Evolutionary conservation across 2,329 filamentous ascomycete genomes (phyloP).

Genomic region (Aspergillus sp.): DNA sequence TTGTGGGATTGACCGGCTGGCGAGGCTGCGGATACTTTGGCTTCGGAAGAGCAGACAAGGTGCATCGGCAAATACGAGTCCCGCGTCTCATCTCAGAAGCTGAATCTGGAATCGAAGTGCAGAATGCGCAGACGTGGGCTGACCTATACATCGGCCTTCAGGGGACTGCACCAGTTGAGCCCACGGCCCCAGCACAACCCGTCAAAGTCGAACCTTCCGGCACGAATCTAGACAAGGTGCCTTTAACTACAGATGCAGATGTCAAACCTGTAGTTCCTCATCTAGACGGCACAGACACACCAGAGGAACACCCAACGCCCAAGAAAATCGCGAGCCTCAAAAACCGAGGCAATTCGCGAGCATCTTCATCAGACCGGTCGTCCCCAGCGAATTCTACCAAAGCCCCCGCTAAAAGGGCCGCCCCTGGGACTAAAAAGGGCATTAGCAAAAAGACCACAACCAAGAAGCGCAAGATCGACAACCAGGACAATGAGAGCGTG

Average conservation of each 20-base stretch:
- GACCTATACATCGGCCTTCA: conserved; percentile 36
- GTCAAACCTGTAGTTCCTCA: conserved; percentile 23
- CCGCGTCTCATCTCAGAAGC: conserved; percentile 18
- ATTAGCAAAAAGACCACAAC: conserved; percentile 36
- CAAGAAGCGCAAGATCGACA: conserved; percentile 45
- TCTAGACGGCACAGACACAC: conserved; percentile 24
- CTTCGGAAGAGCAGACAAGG: conserved; percentile 29
- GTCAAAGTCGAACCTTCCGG: conserved; percentile 37
- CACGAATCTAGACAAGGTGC: conserved; percentile 30
- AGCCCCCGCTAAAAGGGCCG: conserved; percentile 34
- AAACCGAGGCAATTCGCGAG: conserved; percentile 34
- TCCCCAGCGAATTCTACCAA: conserved; percentile 41
- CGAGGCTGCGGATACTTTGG: conserved; percentile 42
- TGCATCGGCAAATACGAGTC: conserved; percentile 35
- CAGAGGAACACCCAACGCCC: conserved; percentile 35
- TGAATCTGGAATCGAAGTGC: neutral
- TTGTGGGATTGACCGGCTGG: conserved; percentile 43
- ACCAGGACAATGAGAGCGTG: conserved; percentile 37
- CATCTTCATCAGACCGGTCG: conserved; percentile 40
- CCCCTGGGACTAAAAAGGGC: conserved; percentile 38
- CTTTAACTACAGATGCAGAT: conserved; percentile 27
- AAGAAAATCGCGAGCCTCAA: conserved; percentile 43
- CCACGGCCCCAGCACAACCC: conserved; percentile 21
- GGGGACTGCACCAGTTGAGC: conserved; percentile 17
- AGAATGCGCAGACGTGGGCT: conserved; percentile 28